Conservation (phyloP, 163 green algal species). For the Coccomyxa subellipsoidea region DNA sequence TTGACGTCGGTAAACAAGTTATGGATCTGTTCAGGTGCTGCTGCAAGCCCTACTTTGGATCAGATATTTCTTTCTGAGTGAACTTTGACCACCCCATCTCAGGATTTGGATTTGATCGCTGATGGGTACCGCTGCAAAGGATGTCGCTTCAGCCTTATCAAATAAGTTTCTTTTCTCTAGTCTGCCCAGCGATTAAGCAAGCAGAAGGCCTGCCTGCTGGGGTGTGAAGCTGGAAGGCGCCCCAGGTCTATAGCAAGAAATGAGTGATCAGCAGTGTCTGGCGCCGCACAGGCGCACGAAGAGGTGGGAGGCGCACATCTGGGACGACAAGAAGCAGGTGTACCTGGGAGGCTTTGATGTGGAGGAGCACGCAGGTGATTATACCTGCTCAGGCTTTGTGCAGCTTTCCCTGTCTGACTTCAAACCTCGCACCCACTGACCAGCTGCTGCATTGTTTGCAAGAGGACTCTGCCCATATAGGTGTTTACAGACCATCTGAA, state of each 20-base stretch:
- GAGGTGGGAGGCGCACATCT: slow-evolving; percentile 65
- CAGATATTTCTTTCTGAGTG: no score
- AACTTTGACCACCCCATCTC: no score
- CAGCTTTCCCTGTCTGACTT: background rate
- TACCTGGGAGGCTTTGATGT: slow-evolving; percentile 64
- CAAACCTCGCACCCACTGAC: background rate
- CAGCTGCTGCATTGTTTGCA: no score
- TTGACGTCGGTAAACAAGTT: background rate
- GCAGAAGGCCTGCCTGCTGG: background rate
- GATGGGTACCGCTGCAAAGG: no score
- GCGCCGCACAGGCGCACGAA: slow-evolving; percentile 33
- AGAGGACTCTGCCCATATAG: no score
- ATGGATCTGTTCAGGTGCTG: background rate
- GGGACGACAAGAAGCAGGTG: slow-evolving; percentile 60
- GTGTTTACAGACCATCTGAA: no score
- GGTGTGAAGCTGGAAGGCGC: background rate
- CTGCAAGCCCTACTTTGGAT: background rate
- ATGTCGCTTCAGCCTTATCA: no score
- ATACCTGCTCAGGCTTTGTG: background rate
- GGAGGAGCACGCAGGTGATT: slow-evolving; percentile 44
- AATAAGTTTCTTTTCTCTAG: no score
- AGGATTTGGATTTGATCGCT: no score
- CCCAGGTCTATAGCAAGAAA: background rate
- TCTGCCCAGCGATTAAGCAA: no score
- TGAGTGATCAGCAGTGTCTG: no score